These are phyloP conservation scores for Friedmanniomyces simplex DNA, from an alignment of 495 filamentous ascomycete genomes.

Conservation along the genomic window DNA sequence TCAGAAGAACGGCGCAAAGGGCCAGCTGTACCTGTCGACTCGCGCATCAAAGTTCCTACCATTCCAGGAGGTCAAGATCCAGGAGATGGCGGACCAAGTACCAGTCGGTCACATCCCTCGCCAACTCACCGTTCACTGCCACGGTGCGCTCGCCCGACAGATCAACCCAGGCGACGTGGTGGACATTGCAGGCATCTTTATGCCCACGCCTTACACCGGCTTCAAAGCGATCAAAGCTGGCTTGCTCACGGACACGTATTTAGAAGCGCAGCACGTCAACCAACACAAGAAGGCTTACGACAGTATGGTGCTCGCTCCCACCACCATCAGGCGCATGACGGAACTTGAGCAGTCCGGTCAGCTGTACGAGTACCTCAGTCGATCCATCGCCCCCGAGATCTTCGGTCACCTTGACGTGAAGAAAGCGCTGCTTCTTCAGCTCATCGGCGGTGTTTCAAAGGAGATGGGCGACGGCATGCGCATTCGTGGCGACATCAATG, in stretches of 20 bases:
- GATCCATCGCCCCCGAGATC: constrained; percentile 95
- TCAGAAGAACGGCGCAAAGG: constrained; percentile 79
- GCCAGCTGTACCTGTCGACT: constrained; percentile 84
- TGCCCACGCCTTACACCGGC: constrained; percentile 94
- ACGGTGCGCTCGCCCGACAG: constrained; percentile 71
- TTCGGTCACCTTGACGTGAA: constrained; percentile 95
- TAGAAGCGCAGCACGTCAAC: constrained; percentile 83
- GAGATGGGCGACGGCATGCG: constrained; percentile 96
- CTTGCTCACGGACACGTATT: constrained; percentile 88
- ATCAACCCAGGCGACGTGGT: constrained; percentile 91
- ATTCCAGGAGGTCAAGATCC: constrained; percentile 97
- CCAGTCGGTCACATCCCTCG: constrained; percentile 95
- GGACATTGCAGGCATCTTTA: constrained; percentile 87
- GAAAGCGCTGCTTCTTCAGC: constrained; percentile 85
- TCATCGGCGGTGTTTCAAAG: constrained; percentile 95
- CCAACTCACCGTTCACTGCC: constrained; percentile 77
- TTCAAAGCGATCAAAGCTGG: constrained; percentile 95
- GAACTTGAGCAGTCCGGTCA: constrained; percentile 71
- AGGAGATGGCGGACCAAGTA: constrained; percentile 96
- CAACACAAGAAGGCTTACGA: constrained; percentile 98
- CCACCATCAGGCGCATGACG: constrained; percentile 68
- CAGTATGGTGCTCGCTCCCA: constrained; percentile 65
- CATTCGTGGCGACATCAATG: constrained; percentile 96
- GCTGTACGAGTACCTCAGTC: constrained; percentile 86
- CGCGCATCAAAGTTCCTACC: constrained; percentile 92